Conservation (phyloP, 192 early-diverging fungal genomes). For the Umbelopsis ramanniana region DNA sequence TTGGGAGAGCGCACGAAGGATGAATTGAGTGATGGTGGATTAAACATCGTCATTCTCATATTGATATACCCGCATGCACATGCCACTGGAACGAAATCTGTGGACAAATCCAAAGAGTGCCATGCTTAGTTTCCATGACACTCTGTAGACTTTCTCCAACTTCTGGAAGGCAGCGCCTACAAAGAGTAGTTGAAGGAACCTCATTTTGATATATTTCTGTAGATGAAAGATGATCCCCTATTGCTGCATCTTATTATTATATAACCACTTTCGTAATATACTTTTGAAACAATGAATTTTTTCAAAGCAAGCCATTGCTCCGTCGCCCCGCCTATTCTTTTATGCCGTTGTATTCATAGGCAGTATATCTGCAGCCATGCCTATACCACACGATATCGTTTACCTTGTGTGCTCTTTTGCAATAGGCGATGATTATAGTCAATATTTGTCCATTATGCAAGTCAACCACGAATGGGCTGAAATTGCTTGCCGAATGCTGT, state of each 20-base stretch:
- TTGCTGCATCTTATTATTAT: too few species aligned
- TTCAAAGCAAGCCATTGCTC: not conserved
- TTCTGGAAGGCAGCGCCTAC: too few species aligned
- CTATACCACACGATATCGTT: constrained; percentile 1
- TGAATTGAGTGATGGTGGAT: not conserved
- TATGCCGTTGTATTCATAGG: too few species aligned
- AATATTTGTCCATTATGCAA: not conserved
- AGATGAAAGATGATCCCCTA: too few species aligned
- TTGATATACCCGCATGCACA: not conserved
- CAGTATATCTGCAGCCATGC: not conserved
- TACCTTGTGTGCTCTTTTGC: constrained; percentile 2
- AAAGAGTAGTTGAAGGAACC: too few species aligned
- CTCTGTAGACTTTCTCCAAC: too few species aligned
- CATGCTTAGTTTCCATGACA: too few species aligned
- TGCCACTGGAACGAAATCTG: not conserved
- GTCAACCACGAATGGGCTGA: constrained; percentile 13
- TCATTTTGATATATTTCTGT: too few species aligned
- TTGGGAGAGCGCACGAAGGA: constrained; percentile 3
- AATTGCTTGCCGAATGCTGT: not conserved
- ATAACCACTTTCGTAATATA: too few species aligned
- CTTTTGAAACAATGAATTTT: constrained; percentile 5
- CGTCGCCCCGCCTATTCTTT: too few species aligned
- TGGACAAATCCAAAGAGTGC: too few species aligned
- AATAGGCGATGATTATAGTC: not conserved
- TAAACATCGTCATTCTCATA: not conserved